Percentiles rank a stretch among this genome's conserved stretches.
phyloP scores from a whole-genome alignment of 1,284 basidiomycete genomes.

The Apiotrichum brassicae region DNA sequence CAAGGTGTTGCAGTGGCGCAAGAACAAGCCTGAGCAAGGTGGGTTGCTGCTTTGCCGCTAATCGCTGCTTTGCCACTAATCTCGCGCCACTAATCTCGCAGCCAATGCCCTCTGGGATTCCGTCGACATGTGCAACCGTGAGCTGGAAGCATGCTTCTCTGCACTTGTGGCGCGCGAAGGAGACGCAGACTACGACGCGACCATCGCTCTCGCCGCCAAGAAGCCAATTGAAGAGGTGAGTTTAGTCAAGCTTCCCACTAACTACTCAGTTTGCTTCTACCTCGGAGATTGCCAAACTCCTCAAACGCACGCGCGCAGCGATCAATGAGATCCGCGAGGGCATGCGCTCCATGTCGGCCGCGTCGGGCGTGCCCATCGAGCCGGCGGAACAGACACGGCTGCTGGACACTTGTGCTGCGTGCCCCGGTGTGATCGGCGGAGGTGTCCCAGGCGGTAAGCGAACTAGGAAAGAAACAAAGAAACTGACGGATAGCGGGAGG shows the following conservation, averaged over 20 bases:
- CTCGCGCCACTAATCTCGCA: conserved; percentile 25
- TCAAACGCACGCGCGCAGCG: conserved; percentile 6
- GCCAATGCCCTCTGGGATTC: conserved; percentile 64
- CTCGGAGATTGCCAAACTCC: background rate
- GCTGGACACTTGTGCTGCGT: conserved; percentile 69
- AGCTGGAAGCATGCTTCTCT: conserved; percentile 30
- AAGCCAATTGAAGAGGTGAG: conserved; percentile 25
- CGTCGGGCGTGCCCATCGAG: conserved; percentile 80
- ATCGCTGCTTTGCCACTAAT: too few species aligned
- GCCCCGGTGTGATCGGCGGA: conserved; percentile 81
- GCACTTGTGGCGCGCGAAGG: conserved; percentile 33
- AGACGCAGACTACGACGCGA: conserved; percentile 31
- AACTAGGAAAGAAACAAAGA: background rate
- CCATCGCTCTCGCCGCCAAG: background rate
- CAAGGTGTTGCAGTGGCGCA: conserved; percentile 80
- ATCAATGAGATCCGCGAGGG: conserved; percentile 64
- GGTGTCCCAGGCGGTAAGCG: conserved; percentile 84
- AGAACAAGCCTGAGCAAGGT: conserved; percentile 58
- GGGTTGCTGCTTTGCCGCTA: conserved; percentile 13
- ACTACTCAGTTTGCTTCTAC: background rate
- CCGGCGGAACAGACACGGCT: conserved; percentile 80
- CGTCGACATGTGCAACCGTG: conserved; percentile 51
- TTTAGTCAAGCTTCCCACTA: background rate
- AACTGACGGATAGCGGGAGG: conserved; percentile 66
- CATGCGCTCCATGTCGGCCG: conserved; percentile 82